These are phyloP conservation scores for Globisporangium viniferum DNA, from an alignment of 352 stramenopile genomes.

Conservation along the genomic window DNA sequence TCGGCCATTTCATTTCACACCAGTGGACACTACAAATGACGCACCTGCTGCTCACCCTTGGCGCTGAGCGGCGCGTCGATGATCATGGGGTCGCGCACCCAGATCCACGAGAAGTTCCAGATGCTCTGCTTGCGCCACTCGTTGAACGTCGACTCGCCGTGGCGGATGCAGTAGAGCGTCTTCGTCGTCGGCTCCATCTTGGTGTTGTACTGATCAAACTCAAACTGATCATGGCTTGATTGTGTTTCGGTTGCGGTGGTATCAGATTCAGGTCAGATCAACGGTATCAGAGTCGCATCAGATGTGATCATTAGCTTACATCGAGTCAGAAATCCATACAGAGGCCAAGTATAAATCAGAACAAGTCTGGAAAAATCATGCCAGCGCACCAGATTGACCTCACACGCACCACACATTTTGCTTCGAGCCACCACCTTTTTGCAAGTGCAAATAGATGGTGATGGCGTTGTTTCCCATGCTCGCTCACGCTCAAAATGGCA, in stretches of 20 bases:
- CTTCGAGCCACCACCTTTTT: not conserved
- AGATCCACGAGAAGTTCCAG: slow-evolving; percentile 83
- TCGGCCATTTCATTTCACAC: not conserved
- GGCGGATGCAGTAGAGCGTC: slow-evolving; percentile 84
- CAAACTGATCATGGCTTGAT: not conserved
- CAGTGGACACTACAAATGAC: not conserved
- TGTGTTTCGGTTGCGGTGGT: too few relatives aligned
- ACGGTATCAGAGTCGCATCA: not conserved
- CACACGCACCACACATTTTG: not conserved
- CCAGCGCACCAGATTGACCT: not conserved
- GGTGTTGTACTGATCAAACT: not conserved
- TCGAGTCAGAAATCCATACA: not conserved
- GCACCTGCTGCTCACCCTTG: slow-evolving; percentile 70
- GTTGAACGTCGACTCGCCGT: slow-evolving; percentile 87
- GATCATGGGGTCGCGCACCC: slow-evolving; percentile 84
- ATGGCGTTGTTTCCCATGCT: not conserved
- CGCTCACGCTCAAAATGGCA: too few relatives aligned
- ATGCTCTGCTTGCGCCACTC: slow-evolving; percentile 81
- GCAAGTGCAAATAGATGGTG: not conserved
- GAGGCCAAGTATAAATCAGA: not conserved
- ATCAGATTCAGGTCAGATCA: not conserved
- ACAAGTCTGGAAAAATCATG: not conserved
- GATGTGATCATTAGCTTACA: not conserved
- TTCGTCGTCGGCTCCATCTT: slow-evolving; percentile 24
- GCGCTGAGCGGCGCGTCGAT: slow-evolving; percentile 70